Evolutionary conservation across 768 basidiomycete genomes (phyloP), one percentile per base, ranked within the genome.

Genomic region (Mycena epipterygia): DNA sequence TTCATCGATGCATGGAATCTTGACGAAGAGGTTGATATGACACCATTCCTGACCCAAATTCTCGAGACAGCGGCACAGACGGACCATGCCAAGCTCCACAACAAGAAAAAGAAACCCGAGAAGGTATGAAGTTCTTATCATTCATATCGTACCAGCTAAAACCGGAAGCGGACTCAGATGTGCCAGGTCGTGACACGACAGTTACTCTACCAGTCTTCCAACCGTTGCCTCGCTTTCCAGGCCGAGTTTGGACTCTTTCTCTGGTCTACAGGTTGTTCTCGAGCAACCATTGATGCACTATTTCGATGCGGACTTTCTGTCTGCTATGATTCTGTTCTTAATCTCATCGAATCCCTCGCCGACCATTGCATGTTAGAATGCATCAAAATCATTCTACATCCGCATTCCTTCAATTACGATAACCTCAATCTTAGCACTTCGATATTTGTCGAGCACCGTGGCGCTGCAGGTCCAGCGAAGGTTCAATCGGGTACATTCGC

Each of bases 401-500:
- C n/a, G n/a, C n/a, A n/a, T n/a, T n/a, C n/a, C 33, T 44, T 68
- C 35, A 29, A 46, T 19, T 70, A 67, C 52, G 64, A 62, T 25
- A 68, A 68, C 19, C 55, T 76, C 30, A 70, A 76, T 27, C 52
- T 75, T 57, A 70, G 29, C 21, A 74, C 67, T 0, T 77, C 74
- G 0, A 75, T 71, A 11, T 25, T 64, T 14, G 39, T 75, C 7
- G 74, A 77, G 48, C 69, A 77, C n/a, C 48, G 66, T 12, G 63
- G 63, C 23, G 16, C 39, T 11, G 37, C 41, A 12, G 56, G 58
- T 9, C 74, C 76, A 1, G 55, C 69, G 1, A 78, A 76, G 29
- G 76, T 75, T 9, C 70, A 74, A 11, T 74, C 73, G 1, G 74
- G 74, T 0, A 78, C 74, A 0, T 64, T 73, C 17, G 67, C 67